Evolutionary conservation across 1,284 basidiomycete genomes (phyloP), one percentile per base, ranked within the genome.

Genomic region (Coniferiporia sulphurascens): DNA sequence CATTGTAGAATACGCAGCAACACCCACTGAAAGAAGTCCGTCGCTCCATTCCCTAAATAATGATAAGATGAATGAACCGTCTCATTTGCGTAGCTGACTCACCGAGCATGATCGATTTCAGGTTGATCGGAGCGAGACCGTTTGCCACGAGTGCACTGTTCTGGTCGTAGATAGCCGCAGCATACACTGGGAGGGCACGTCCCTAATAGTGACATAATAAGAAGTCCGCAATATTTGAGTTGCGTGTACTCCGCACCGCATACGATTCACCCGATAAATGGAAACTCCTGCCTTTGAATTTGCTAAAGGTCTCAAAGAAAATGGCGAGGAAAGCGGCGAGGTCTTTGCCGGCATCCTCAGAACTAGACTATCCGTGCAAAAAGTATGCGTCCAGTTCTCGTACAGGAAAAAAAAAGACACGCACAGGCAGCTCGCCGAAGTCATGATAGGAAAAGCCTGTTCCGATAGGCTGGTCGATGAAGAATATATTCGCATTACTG

Each of bases 101-200:
- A 78, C 93, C 91, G 55, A 95, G 91, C 74, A 94, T 82, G 41
- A 91, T 76, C n/a, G 87, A 89, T 53, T 83, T 80, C 8, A 95
- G 76, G 68, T 94, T 94, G 66, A 95, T 82, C 0, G 89, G 86
- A 5, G 82, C 80, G 65, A 86, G 69, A 1, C 86, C 88, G 0
- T 76, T 79, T 15, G 80, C 74, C 10, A 78, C 70, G 12, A 89
- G 75, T 35, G 71, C 69, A 6, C 78, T 73, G 69, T 95, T 95
- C 63, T 89, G 85, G 71, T 95, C 92, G 49, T 87, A 85, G 0
- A 95, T 83, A 15, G 84, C 82, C 1, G 87, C 77, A 0, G 92
- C 93, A 64, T 92, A 95, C 3, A 93, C 74, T 0, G 93, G 93
- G 6, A 95, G 77, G 71, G 93, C 94, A 22, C 90, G 84, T 3